A percentile compares a stretch with the other conserved stretches of the same genome.
phyloP scores from a whole-genome alignment of 257 asterid genomes.

The Mitragyna speciosa region DNA sequence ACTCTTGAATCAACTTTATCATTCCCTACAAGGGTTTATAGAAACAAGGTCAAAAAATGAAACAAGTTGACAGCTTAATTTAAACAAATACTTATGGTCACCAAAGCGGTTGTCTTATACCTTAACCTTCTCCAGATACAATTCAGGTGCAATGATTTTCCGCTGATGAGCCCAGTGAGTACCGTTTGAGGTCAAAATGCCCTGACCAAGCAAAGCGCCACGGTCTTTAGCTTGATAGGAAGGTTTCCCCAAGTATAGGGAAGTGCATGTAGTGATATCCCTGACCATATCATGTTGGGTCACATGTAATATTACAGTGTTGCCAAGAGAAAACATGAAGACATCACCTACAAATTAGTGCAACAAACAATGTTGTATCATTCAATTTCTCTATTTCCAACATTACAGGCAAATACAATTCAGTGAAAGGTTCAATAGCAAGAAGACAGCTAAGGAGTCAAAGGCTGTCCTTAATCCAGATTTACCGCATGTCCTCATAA shows the following conservation, averaged over 20 bases:
- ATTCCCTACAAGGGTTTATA: conserved; percentile 3
- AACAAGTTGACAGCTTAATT: neutral
- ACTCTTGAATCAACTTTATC: conserved; percentile 16
- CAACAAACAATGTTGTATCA: neutral
- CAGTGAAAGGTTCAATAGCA: too few relatives aligned
- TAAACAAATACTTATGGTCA: neutral
- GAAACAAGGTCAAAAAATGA: neutral
- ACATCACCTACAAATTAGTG: conserved; percentile 30
- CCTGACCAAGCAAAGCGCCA: conserved; percentile 41
- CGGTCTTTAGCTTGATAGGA: conserved; percentile 33
- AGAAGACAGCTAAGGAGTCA: too few relatives aligned
- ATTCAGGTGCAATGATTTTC: conserved; percentile 48
- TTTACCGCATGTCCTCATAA: too few relatives aligned
- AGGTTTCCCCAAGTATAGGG: conserved; percentile 46
- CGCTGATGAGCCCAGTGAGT: conserved; percentile 43
- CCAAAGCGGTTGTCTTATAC: neutral
- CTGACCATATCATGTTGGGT: conserved; percentile 40
- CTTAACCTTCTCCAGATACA: conserved; percentile 50
- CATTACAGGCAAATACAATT: neutral
- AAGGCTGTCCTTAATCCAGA: too few relatives aligned
- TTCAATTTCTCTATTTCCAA: neutral
- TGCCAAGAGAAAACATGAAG: conserved; percentile 37
- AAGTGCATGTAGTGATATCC: conserved; percentile 47
- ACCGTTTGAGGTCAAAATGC: conserved; percentile 44
- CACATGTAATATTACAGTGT: conserved; percentile 30